These are phyloP conservation scores for Phytopythium helicoides DNA, from an alignment of 352 stramenopile genomes.

Conservation along the genomic window DNA sequence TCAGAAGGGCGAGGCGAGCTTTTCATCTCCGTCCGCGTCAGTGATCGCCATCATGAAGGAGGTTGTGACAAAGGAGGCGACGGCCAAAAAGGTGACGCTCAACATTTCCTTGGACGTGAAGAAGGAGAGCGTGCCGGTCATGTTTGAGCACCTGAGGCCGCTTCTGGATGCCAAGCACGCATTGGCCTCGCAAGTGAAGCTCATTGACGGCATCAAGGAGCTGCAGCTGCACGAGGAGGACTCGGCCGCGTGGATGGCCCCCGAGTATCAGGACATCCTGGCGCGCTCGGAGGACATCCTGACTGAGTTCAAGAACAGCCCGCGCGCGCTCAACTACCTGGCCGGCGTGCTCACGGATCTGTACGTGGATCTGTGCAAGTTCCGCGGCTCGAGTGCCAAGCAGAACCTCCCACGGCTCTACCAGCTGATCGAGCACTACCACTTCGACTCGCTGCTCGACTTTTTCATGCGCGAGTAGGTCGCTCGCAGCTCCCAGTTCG, in stretches of 20 bases:
- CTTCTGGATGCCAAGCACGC: constrained; percentile 71
- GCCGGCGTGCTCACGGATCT: constrained; percentile 78
- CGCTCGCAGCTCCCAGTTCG: no score
- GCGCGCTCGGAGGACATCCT: constrained; percentile 60
- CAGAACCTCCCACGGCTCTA: constrained; percentile 68
- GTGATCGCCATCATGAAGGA: constrained; percentile 86
- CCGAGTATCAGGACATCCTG: constrained; percentile 80
- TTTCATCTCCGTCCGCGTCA: constrained; percentile 74
- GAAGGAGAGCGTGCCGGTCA: constrained; percentile 68
- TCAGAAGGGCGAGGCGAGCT: constrained; percentile 67
- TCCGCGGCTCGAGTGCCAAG: constrained; percentile 74
- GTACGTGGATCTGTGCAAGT: constrained; percentile 86
- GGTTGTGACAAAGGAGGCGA: constrained; percentile 83
- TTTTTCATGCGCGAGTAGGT: constrained; percentile 67
- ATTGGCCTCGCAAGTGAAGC: constrained; percentile 70
- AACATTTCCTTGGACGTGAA: constrained; percentile 83
- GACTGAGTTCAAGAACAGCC: constrained; percentile 68
- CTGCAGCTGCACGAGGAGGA: constrained; percentile 80
- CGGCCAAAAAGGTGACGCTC: constrained; percentile 66
- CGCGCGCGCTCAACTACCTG: constrained; percentile 77
- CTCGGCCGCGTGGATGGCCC: constrained; percentile 65
- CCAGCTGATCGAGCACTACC: constrained; percentile 80
- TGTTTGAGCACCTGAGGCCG: constrained; percentile 62
- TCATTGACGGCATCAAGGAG: constrained; percentile 84
- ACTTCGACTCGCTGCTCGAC: constrained; percentile 72